These are phyloP conservation scores for Fusarium sp. DNA, from an alignment of 2,329 filamentous ascomycete genomes.

Conservation along the genomic window DNA sequence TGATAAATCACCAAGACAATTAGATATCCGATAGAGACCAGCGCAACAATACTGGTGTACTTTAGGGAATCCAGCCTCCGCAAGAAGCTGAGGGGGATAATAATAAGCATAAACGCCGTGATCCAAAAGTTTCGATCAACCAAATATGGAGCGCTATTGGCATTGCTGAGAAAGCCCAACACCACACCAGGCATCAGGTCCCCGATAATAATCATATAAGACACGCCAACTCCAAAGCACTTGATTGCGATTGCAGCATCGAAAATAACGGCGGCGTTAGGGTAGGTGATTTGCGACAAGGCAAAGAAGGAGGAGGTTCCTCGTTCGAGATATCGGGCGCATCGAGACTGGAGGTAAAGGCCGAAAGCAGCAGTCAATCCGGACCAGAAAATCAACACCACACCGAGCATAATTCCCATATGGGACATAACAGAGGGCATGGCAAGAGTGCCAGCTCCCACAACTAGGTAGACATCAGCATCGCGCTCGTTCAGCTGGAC, in stretches of 20 bases:
- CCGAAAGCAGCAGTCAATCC: conserved; percentile 91
- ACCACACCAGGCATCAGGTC: conserved; percentile 98
- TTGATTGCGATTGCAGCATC: conserved; percentile 97
- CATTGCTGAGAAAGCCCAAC: conserved; percentile 80
- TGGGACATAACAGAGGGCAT: conserved; percentile 97
- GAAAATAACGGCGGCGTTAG: conserved; percentile 94
- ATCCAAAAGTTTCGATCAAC: conserved; percentile 97
- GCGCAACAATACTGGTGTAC: conserved; percentile 93
- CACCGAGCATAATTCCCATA: conserved; percentile 91
- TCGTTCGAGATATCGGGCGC: conserved; percentile 91
- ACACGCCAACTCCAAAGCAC: conserved; percentile 97
- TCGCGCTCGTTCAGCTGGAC: conserved; percentile 9
- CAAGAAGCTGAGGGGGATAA: conserved; percentile 95
- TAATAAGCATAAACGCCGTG: conserved; percentile 95
- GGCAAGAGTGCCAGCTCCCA: conserved; percentile 93
- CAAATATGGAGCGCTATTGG: conserved; percentile 77
- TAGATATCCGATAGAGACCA: conserved; percentile 94
- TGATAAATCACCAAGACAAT: conserved; percentile 95
- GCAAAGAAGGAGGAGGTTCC: conserved; percentile 94
- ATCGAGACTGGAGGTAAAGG: conserved; percentile 93
- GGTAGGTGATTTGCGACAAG: conserved; percentile 96
- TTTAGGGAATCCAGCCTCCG: conserved; percentile 94
- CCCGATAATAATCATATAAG: conserved; percentile 98
- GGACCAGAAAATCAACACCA: conserved; percentile 90
- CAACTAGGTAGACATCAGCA: conserved; percentile 69